Base-by-base conservation (phyloP, 1,284 basidiomycete genomes). In the Puccinia novopanici region DNA sequence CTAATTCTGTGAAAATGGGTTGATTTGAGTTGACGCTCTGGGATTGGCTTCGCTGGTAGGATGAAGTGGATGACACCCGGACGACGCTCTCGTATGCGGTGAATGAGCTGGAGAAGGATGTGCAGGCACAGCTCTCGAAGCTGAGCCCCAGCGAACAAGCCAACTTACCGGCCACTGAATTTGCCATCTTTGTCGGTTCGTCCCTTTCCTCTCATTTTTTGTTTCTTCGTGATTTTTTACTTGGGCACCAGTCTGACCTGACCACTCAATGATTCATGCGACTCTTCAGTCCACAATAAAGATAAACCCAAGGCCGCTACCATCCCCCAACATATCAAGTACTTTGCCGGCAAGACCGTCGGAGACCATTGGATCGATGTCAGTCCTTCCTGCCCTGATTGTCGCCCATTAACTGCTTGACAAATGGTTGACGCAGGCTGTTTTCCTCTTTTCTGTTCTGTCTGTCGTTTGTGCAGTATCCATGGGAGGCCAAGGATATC, bases 11-110 rank as follows among this genome's bases (percentile, higher is more conserved):
- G 52, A 19, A 27, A 22, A 9, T 34, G 42, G 15, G 22, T 59
- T 0, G 40, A 34, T 4, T 34, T 34, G 34, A 34, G 34, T 34
- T 34, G 34, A 34, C 34, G 34, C 34, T 34, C 34, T 34, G 34
- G 34, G 17, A 45, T 22, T 27, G 4, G 19, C 40, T 24, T 10
- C 30, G 12, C 72, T 34, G 52, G 40, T 82, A 94, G 92, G 95
- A 98, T 85, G 95, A 97, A 87, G 91, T 97, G 48, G 95, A 97
- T 85, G 95, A 97, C 86, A 92, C 94, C 15, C 91, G 95, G 83
- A 95, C 93, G 86, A 95, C 85, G 8, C 82, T 85, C 22, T 82
- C 82, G 82, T 98, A 97, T 85, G 94, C 94, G 13, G 87, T 95
- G 67, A 88, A 89, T 30, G 95, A 98, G 86, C 90, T 98, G 52